Evolutionary conservation across 306 rosid species (phyloP).

Genomic region (Elaeagnus macrophylla): DNA sequence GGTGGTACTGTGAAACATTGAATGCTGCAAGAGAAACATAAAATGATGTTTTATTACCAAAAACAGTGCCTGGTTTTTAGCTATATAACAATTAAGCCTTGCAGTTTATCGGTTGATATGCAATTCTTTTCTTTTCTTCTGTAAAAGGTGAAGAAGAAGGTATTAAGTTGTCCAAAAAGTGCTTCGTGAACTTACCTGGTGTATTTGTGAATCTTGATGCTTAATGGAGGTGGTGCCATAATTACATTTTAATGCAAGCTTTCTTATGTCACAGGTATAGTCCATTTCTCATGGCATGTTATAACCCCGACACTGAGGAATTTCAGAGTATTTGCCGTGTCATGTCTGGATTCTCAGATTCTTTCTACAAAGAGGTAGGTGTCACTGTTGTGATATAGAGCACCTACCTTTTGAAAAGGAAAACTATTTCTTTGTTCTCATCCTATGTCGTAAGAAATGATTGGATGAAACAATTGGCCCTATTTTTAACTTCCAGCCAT

Average conservation of each 20-base stretch:
- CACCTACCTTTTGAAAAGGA: no score
- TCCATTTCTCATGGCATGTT: constrained; percentile 96
- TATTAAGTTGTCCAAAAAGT: no score
- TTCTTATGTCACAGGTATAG: constrained; percentile 58
- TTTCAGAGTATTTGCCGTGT: constrained; percentile 93
- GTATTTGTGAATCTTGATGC: background rate
- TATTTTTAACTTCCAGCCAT: no score
- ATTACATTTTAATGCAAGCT: constrained; percentile 4
- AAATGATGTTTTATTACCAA: background rate
- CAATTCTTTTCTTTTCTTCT: no score
- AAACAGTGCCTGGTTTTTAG: no score
- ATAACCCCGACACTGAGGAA: constrained; percentile 75
- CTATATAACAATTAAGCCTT: no score
- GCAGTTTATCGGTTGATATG: no score
- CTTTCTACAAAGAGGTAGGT: constrained; percentile 68
- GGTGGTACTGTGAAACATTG: background rate
- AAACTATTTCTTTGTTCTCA: constrained; percentile 1
- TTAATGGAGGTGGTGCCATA: background rate
- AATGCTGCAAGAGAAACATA: background rate
- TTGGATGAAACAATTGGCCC: no score
- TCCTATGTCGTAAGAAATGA: no score
- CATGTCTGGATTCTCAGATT: constrained; percentile 89
- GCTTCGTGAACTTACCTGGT: no score
- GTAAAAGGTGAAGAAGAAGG: no score
- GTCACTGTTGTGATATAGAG: constrained; percentile 2